Conservation (phyloP, 441 rosid genomes). For the Mallotus japonicus region DNA sequence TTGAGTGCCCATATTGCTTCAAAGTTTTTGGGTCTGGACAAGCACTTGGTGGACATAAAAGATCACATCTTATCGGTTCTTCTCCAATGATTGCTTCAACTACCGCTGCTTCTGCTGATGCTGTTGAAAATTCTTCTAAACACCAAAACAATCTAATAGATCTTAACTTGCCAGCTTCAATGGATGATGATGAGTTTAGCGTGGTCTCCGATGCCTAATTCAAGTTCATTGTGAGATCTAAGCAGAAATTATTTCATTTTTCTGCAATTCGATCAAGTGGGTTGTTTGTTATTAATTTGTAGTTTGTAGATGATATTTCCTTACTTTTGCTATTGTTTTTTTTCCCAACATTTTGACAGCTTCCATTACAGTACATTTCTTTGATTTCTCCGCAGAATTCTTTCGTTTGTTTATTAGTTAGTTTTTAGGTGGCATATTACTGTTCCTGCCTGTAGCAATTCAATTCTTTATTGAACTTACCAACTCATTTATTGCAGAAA, state of each 20-base stretch:
- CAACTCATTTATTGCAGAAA: conserved; percentile 22
- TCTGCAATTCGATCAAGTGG: background rate
- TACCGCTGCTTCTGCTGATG: background rate
- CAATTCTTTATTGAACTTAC: background rate
- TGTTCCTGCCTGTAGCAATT: background rate
- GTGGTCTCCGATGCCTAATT: conserved; percentile 57
- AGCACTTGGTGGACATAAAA: conserved; percentile 88
- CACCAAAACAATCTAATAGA: conserved; percentile 46
- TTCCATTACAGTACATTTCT: conserved; percentile 13
- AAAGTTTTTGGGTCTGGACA: conserved; percentile 77
- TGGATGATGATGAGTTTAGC: conserved; percentile 43
- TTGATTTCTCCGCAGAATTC: conserved; percentile 24
- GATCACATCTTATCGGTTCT: conserved; percentile 52
- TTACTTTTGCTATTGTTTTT: conserved; percentile 1
- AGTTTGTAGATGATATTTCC: conserved; percentile 14
- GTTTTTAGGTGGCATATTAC: background rate
- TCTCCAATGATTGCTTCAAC: background rate
- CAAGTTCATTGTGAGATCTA: conserved; percentile 4
- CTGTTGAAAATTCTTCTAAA: conserved; percentile 22
- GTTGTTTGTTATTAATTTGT: background rate
- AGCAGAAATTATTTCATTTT: background rate
- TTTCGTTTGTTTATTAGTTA: no score
- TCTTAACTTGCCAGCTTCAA: conserved; percentile 70
- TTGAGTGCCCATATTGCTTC: conserved; percentile 60
- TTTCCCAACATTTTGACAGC: background rate